phyloP scores from a whole-genome alignment of 306 rosid species.

The Begonia peltatifolia region DNA sequence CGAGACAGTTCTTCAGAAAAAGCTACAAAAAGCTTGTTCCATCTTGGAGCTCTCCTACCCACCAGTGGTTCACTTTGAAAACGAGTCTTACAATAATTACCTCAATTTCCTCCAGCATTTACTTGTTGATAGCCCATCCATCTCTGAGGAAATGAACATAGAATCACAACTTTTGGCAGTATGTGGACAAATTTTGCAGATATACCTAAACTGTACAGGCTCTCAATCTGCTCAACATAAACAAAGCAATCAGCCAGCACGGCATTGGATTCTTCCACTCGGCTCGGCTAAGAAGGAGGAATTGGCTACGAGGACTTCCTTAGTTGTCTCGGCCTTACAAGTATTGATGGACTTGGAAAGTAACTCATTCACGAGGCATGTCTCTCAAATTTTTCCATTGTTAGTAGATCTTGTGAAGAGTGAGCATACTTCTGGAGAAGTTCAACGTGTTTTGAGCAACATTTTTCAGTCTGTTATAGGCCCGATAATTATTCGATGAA shows the following conservation, averaged over 20 bases:
- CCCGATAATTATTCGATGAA: slow-evolving; percentile 48
- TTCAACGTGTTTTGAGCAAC: slow-evolving; percentile 64
- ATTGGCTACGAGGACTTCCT: slow-evolving; percentile 62
- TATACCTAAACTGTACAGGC: slow-evolving; percentile 61
- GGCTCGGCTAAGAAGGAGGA: slow-evolving; percentile 82
- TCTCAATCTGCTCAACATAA: slow-evolving; percentile 21
- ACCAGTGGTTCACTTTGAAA: slow-evolving; percentile 96
- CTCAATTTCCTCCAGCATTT: slow-evolving; percentile 56
- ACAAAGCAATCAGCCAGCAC: slow-evolving; percentile 20
- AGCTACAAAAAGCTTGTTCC: slow-evolving; percentile 76
- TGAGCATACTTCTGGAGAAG: slow-evolving; percentile 85
- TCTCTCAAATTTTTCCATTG: slow-evolving; percentile 60
- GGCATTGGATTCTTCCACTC: slow-evolving; percentile 54
- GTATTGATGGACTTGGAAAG: slow-evolving; percentile 42
- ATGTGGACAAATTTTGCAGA: slow-evolving; percentile 54
- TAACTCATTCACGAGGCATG: slow-evolving; percentile 52
- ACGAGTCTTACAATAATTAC: slow-evolving; percentile 61
- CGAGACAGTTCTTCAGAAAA: slow-evolving; percentile 46
- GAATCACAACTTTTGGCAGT: slow-evolving; percentile 53
- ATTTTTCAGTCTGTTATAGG: slow-evolving; percentile 78
- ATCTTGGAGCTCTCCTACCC: slow-evolving; percentile 83
- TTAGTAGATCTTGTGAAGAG: slow-evolving; percentile 77
- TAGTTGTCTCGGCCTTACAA: slow-evolving; percentile 61
- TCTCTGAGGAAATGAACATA: slow-evolving; percentile 32
- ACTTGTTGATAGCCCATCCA: slow-evolving; percentile 15